phyloP scores from a whole-genome alignment of 345 rosid genomes.

The Pistacia atlantica region DNA sequence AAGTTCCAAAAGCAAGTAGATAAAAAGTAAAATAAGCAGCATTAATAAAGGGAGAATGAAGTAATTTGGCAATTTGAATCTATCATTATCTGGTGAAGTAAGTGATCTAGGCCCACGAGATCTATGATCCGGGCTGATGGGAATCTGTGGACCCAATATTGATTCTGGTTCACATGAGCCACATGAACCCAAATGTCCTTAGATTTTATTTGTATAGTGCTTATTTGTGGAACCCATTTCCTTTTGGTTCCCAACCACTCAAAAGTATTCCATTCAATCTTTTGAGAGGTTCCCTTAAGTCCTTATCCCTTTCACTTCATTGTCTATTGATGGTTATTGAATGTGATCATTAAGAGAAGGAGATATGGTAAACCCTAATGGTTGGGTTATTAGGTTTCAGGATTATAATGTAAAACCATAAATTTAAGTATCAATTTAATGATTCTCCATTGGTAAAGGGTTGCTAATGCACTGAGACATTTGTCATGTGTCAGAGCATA shows the following conservation, averaged over 20 bases:
- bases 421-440: no score
- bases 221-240: conserved; percentile 13
- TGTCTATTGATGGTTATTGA: not conserved
- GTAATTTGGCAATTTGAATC: not conserved
- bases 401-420: no score
- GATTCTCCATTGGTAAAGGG: no score
- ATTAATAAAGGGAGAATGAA: not conserved
- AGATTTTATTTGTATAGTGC: not conserved
- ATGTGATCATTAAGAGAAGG: no score
- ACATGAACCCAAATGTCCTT: not conserved
- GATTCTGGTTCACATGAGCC: not conserved
- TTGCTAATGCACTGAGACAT: no score
- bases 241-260: conserved; percentile 1
- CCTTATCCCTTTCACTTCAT: conserved; percentile 10
- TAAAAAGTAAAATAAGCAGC: no score
- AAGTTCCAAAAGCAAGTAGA: no score
- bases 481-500: no score
- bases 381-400: no score
- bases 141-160: not conserved
- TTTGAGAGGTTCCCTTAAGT: not conserved
- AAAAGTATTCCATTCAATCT: not conserved
- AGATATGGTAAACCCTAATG: no score
- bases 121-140: conserved; percentile 3
- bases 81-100: not conserved
- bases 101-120: conserved; percentile 13